Base-by-base conservation (phyloP, 2,329 filamentous ascomycete species). In the Ceratocystis ficicola region DNA sequence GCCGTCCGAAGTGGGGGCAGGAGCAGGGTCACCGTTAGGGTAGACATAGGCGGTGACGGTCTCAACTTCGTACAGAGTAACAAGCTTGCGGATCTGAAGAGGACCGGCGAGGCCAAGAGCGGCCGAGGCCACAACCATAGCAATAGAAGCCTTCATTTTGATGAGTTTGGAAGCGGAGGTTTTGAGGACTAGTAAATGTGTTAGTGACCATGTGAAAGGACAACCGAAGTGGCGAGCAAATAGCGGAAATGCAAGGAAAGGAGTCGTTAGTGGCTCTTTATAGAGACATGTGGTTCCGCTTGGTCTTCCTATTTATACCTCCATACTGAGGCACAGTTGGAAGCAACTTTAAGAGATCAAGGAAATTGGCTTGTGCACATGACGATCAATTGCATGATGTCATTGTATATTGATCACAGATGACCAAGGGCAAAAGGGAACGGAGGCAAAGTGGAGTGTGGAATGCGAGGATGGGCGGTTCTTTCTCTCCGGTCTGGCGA, bases 131-230 rank as follows among this genome's bases (percentile, higher is more conserved):
- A 76, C 74, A 69, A 75, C 73, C 70, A 83, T 73, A 69, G 78
- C 73, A 66, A 78, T 68, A 62, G 80, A 79, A 60, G 77, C 74
- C 76, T 80, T 82, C 80, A 83, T 83, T 69, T 73, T 80, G 73
- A 67, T 68, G 62, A 68, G 22, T 65, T n/a, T 20, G 30, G 44
- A 41, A 41, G 15, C 44, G 22, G 32, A 2, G n/a, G 22, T 44
- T 30, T 48, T 64, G 48, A 28, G 10, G 32, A 44, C 30, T 64
- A 2, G n/a, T 30, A 3, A 28, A 12, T 5, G 1, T 8, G 46
- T 44, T 64, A 57, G 46, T 17, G 44, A 10, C 20, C 7, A 36
- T 44, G 48, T 2, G 17, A 55, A 55, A 52, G 41, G 32, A 2
- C 30, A 48, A 50, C 15, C 36, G 20, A 50, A 10, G 17, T 22